These are phyloP conservation scores for Tricholoma hemisulphureum DNA, from an alignment of 768 basidiomycete species.

Conservation along the genomic window DNA sequence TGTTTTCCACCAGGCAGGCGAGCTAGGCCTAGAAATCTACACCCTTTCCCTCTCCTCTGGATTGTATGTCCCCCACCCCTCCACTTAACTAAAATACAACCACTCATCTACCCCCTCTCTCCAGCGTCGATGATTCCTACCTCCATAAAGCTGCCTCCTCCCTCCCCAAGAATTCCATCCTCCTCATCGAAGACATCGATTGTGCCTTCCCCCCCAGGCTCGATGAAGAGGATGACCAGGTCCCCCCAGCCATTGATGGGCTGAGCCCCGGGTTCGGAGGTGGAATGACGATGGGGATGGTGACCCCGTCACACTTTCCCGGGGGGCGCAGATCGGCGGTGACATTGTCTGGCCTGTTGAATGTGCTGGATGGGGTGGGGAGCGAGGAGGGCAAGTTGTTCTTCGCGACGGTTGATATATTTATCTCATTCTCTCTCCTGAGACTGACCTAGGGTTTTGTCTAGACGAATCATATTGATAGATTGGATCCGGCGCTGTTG, in stretches of 20 bases:
- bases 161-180: constrained; percentile 51
- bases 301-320: background rate
- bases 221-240: constrained; percentile 34
- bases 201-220: constrained; percentile 54
- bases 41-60: constrained; percentile 49
- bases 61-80: constrained; percentile 34
- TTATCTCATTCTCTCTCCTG: background rate
- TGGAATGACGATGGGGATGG: too few species aligned
- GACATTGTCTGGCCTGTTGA: constrained; percentile 55
- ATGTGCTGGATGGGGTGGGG: constrained; percentile 59
- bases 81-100: too few species aligned
- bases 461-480: constrained; percentile 57
- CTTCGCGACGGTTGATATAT: constrained; percentile 50
- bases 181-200: constrained; percentile 62
- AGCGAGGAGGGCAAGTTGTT: constrained; percentile 62
- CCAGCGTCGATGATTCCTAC: constrained; percentile 50
- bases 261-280: background rate
- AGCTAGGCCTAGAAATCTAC: constrained; percentile 85
- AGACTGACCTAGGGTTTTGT: too few species aligned
- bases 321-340: constrained; percentile 31
- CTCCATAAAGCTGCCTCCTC: constrained; percentile 44
- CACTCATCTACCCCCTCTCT: background rate
- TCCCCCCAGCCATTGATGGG: background rate
- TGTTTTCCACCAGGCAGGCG: constrained; percentile 40
- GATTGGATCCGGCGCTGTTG: constrained; percentile 53